Evolutionary conservation across 2,329 filamentous ascomycete genomes (phyloP).

Genomic region (Fusarium siculi): DNA sequence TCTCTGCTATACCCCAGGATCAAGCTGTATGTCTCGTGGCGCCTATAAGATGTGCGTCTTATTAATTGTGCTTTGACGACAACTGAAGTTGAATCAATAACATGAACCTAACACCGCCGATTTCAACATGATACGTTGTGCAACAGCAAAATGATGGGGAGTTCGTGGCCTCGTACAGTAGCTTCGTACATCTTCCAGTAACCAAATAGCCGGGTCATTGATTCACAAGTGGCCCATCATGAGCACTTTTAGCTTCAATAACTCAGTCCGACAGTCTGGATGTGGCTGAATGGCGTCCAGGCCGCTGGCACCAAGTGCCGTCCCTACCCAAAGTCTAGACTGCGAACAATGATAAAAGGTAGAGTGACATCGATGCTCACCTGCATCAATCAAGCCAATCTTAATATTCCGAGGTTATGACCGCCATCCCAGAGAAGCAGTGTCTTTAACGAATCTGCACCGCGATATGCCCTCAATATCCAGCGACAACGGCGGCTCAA

Average conservation of each 20-base stretch:
- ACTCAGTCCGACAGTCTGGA: constrained; percentile 27
- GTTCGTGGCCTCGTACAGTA: constrained; percentile 3
- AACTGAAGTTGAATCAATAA: not conserved
- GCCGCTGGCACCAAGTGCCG: constrained; percentile 21
- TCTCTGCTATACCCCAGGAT: constrained; percentile 9
- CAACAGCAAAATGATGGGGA: not conserved
- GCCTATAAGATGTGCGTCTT: not conserved
- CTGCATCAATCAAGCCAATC: constrained; percentile 2
- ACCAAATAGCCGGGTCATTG: constrained; percentile 10
- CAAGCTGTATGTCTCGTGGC: constrained; percentile 20
- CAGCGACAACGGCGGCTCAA: constrained; percentile 9
- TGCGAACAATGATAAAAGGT: not conserved
- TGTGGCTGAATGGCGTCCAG: constrained; percentile 27
- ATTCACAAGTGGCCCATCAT: constrained; percentile 7
- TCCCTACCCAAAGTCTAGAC: constrained; percentile 3
- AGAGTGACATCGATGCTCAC: constrained; percentile 11
- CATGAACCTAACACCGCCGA: not conserved
- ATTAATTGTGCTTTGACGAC: not conserved
- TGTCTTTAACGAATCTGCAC: constrained; percentile 11
- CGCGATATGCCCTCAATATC: not conserved
- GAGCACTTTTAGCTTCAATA: constrained; percentile 15
- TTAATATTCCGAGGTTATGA: constrained; percentile 1
- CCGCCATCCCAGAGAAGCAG: not conserved
- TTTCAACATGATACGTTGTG: not conserved
- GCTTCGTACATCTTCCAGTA: not conserved